phyloP scores from a whole-genome alignment of 2,329 filamentous ascomycete genomes.

The Endocalyx cinctus region DNA sequence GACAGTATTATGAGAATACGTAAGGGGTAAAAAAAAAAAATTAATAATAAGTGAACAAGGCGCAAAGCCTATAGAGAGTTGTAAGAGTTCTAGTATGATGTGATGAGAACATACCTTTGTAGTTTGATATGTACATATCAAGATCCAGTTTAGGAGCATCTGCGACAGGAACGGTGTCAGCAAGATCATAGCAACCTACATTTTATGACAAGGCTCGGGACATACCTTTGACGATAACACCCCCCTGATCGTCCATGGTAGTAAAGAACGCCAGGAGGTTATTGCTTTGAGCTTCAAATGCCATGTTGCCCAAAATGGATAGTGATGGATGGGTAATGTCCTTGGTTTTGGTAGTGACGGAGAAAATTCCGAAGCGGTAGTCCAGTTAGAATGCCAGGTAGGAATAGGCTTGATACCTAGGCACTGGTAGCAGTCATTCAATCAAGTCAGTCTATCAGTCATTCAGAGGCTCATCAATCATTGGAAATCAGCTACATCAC shows the following conservation, averaged over 20 bases:
- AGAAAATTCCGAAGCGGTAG: too few species aligned
- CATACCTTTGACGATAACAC: conserved; percentile 44
- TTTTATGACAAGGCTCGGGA: conserved; percentile 1
- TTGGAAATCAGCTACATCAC: too few species aligned
- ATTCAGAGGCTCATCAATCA: too few species aligned
- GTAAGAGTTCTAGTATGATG: too few species aligned
- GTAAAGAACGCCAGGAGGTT: conserved; percentile 39
- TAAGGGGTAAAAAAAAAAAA: too few species aligned
- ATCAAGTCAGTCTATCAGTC: too few species aligned
- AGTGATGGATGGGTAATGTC: conserved; percentile 6
- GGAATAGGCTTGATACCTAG: too few species aligned
- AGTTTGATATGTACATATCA: conserved; percentile 86
- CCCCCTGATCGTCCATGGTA: conserved; percentile 40
- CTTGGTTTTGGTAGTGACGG: conserved; percentile 8
- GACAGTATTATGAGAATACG: too few species aligned
- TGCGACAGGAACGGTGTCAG: conserved; percentile 29
- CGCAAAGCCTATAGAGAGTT: too few species aligned
- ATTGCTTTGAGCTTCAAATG: conserved; percentile 30
- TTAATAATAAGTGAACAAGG: too few species aligned
- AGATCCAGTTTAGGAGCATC: conserved; percentile 85
- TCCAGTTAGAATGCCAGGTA: too few species aligned
- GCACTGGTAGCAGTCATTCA: too few species aligned
- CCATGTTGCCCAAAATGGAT: conserved; percentile 25
- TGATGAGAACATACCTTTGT: conserved; percentile 64
- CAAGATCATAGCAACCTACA: conserved; percentile 5